phyloP scores from a whole-genome alignment of 371 early-diverging fungal species.

The Mucor piriformis region DNA sequence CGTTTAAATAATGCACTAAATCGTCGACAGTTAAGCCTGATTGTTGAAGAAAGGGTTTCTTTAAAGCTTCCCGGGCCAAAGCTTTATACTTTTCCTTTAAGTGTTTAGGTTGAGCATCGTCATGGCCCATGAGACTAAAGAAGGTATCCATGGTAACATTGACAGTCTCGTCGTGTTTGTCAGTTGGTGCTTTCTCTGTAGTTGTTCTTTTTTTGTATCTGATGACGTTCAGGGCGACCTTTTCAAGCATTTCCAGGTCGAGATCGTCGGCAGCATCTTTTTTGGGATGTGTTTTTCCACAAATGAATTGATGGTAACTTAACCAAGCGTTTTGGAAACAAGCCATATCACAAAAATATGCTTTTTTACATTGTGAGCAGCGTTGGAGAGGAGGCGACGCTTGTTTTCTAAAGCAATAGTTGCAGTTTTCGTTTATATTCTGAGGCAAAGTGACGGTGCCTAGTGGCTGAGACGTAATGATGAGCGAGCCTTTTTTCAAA shows the following conservation, averaged over 20 bases:
- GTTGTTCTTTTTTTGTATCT: constrained; percentile 27
- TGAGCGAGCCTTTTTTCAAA: constrained; percentile 31
- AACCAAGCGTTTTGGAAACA: constrained; percentile 56
- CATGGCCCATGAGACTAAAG: constrained; percentile 43
- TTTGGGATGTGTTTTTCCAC: constrained; percentile 13
- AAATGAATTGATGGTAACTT: constrained; percentile 50
- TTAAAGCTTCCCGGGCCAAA: constrained; percentile 19
- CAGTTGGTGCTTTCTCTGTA: constrained; percentile 1
- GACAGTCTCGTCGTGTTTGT: constrained; percentile 28
- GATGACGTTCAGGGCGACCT: constrained; percentile 40
- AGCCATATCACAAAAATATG: constrained; percentile 47
- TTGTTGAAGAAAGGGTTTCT: constrained; percentile 31
- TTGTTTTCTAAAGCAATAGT: constrained; percentile 47
- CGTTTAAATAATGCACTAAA: constrained; percentile 56
- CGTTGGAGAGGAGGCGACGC: constrained; percentile 35
- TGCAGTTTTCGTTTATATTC: constrained; percentile 39
- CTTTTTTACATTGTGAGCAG: constrained; percentile 51
- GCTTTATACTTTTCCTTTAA: constrained; percentile 11
- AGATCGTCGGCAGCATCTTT: constrained; percentile 24
- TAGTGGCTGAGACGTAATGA: constrained; percentile 49
- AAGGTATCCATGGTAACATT: constrained; percentile 52
- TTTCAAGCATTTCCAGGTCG: constrained; percentile 49
- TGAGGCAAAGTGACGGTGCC: constrained; percentile 42
- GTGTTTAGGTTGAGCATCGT: constrained; percentile 24
- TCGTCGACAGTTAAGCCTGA: constrained; percentile 25